These are phyloP conservation scores for Colletotrichum abscissum DNA, from an alignment of 2,329 filamentous ascomycete species.

Conservation along the genomic window DNA sequence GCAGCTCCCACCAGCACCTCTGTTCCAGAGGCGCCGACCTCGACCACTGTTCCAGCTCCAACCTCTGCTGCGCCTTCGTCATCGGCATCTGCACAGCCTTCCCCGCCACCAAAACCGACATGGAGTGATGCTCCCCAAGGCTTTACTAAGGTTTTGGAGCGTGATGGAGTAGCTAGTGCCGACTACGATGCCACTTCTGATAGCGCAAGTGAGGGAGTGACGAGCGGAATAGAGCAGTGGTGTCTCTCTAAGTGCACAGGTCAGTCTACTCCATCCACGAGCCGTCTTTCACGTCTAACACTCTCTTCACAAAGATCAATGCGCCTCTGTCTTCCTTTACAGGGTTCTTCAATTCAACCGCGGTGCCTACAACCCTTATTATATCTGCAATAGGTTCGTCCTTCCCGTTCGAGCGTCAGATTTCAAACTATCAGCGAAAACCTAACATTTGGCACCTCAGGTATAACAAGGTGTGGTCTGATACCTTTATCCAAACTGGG, in stretches of 20 bases:
- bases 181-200: neutral
- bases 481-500: neutral
- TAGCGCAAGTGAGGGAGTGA: neutral
- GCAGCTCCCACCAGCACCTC: neutral
- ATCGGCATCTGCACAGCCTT: neutral
- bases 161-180: neutral
- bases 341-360: neutral
- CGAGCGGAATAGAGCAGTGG: conserved; percentile 3
- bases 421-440: neutral
- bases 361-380: neutral
- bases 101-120: neutral
- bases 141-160: conserved; percentile 12
- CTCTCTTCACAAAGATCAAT: neutral
- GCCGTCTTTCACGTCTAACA: neutral
- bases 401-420: too few relatives aligned
- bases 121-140: conserved; percentile 1
- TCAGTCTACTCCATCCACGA: neutral
- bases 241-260: conserved; percentile 13
- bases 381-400: conserved; percentile 9
- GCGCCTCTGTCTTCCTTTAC: conserved; percentile 11
- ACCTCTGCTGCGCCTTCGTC: neutral
- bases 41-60: neutral
- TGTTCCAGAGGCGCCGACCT: neutral
- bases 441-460: neutral
- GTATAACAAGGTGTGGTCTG: conserved; percentile 1